These are phyloP conservation scores for Angophora floribunda DNA, from an alignment of 345 rosid species.

Conservation along the genomic window DNA sequence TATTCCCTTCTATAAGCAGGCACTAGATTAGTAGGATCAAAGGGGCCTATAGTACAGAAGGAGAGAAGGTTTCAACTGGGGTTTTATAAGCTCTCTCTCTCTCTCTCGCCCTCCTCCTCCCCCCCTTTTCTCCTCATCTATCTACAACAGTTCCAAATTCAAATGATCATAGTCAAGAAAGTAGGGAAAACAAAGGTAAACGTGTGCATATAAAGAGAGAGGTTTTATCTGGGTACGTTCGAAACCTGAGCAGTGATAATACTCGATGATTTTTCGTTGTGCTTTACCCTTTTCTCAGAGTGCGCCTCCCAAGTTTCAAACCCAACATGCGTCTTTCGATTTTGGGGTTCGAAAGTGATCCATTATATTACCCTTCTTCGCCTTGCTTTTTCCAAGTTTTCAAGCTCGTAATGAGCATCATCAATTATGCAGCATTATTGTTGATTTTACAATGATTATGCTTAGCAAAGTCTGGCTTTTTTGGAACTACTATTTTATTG, in stretches of 20 bases:
- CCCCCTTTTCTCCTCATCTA: not conserved
- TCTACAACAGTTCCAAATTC: not conserved
- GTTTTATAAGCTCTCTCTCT: not conserved
- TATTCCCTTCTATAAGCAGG: not conserved
- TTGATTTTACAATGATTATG: not conserved
- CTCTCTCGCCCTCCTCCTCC: not conserved
- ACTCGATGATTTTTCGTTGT: not conserved
- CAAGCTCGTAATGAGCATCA: not conserved
- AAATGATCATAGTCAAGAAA: not conserved
- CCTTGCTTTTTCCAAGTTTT: not conserved
- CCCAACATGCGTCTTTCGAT: not conserved
- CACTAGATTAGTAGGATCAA: not conserved
- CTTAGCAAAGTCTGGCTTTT: not conserved
- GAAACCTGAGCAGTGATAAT: not conserved
- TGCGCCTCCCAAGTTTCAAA: not conserved
- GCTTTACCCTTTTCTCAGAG: not conserved
- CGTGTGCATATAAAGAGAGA: not conserved
- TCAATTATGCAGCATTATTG: not conserved
- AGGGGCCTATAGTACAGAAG: not conserved
- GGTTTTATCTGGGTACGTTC: not conserved
- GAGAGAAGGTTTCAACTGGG: not conserved
- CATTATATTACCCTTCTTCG: not conserved
- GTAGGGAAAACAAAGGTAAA: not conserved
- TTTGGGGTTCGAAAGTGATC: not conserved
- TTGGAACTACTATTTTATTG: not conserved